Base-by-base conservation (phyloP, 306 rosid species). In the Trifolium repens region DNA sequence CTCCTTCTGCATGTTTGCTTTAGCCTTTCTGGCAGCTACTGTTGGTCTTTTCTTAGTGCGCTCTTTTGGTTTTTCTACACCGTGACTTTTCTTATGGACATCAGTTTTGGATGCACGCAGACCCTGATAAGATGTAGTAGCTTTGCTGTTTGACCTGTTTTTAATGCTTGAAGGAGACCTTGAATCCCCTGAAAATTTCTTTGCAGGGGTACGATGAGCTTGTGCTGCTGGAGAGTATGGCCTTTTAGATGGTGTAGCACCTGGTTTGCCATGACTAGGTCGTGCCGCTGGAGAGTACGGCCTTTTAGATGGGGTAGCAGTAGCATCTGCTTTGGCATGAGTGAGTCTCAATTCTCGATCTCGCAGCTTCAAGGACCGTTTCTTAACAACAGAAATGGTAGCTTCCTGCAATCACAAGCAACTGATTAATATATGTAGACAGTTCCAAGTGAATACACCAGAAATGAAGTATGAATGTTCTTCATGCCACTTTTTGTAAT, bases 21-120 rank as follows among this genome's bases (percentile, higher is more conserved):
- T 89, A 0, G 89, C 89, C 84, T 89, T 91, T 74, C 92, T 82
- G 64, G 94, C 93, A 70, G 92, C 94, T 74, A 91, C 97, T 1
- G 98, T 16, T n/a, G 98, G 96, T 79, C 96, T 85, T 83, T 94
- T 94, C 22, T 22, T 62, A 73, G 13, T 57, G 72, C 87, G 90
- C 73, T 75, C 91, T 58, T 59, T 84, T 6, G 80, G 70, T 83
- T 84, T 79, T 74, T 77, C 85, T 74, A 34, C 83, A 37, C 78
- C 80, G 9, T 19, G 81, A 30, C n/a, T 39, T 74, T 85, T 91
- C 90, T 89, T 89, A 42, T 69, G 83, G 66, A 74, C 75, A 43
- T 85, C 93, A 7, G 89, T 62, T 85, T 94, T 94, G 78, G 88
- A 86, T 5, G 97, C 93, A 4, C 89, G 91, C 75, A 91, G 12